These are phyloP conservation scores for Suhomyces terraborum DNA, from an alignment of 1,139 yeast genomes.

Conservation along the genomic window DNA sequence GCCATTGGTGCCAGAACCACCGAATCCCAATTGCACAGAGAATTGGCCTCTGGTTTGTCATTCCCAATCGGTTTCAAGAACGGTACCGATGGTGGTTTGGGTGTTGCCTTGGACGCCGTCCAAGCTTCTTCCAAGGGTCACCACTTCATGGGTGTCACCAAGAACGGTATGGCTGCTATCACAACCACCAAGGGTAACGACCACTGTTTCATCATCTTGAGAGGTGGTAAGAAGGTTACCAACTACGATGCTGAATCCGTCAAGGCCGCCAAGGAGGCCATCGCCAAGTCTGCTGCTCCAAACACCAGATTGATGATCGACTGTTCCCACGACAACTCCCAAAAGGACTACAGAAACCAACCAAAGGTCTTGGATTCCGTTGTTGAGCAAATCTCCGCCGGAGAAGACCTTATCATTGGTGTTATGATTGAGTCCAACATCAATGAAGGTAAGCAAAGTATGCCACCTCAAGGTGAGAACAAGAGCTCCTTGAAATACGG, in stretches of 20 bases:
- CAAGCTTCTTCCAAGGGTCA: constrained; percentile 90
- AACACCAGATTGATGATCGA: constrained; percentile 89
- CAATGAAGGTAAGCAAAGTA: constrained; percentile 87
- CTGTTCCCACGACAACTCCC: constrained; percentile 96
- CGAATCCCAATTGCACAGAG: constrained; percentile 96
- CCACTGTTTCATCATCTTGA: constrained; percentile 82
- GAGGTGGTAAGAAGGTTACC: constrained; percentile 95
- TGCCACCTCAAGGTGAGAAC: constrained; percentile 58
- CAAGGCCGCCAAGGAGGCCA: constrained; percentile 64
- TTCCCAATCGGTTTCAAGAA: constrained; percentile 99
- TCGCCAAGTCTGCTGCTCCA: constrained; percentile 57
- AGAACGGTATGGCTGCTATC: constrained; percentile 95
- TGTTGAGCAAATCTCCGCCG: constrained; percentile 77
- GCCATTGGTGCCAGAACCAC: constrained; percentile 99
- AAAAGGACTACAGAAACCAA: constrained; percentile 91
- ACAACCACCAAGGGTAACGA: constrained; percentile 94
- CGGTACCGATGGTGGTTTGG: constrained; percentile 94
- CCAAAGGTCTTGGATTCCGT: constrained; percentile 82
- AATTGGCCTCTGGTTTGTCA: constrained; percentile 91
- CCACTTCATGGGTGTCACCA: constrained; percentile 96
- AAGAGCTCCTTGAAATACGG: constrained; percentile 84
- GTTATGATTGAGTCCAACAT: constrained; percentile 96
- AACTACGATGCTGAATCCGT: constrained; percentile 85
- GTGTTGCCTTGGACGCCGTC: constrained; percentile 93
- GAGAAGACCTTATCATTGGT: constrained; percentile 82